A percentile compares a stretch with the other conserved stretches of the same genome.
Conservation (phyloP, 176 grass and related monocot genomes). For the Phoenix dactylifera region DNA sequence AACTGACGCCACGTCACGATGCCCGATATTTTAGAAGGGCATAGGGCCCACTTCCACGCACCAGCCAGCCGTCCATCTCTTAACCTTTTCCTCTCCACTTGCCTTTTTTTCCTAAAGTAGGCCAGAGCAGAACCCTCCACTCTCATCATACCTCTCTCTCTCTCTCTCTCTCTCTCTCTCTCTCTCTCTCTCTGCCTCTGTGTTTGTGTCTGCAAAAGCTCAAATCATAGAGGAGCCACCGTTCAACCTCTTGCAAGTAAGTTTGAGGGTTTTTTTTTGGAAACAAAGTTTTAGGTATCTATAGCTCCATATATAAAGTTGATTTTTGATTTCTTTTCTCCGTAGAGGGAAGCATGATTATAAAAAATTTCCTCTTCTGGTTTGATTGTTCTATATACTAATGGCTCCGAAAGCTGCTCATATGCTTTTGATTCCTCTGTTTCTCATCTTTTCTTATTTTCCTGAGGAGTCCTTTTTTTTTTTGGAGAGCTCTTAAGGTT, state of each 20-base stretch:
- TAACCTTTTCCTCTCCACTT: not conserved
- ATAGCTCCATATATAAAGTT: not conserved
- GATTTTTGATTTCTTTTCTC: no score
- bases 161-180: not conserved
- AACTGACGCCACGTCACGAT: no score
- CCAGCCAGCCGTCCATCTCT: not conserved
- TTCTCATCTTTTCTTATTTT: no score
- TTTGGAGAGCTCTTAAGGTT: no score
- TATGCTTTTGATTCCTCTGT: no score
- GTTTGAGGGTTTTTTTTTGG: not conserved
- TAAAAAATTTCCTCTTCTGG: no score
- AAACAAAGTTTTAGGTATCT: not conserved
- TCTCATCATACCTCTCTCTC: not conserved
- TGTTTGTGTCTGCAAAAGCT: not conserved
- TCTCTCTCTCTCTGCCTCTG: not conserved
- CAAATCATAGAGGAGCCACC: not conserved
- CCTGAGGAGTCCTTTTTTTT: no score
- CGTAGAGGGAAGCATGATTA: no score
- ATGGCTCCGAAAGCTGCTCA: no score
- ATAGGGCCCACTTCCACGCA: no score
- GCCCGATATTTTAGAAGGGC: no score
- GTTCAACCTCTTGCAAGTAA: not conserved
- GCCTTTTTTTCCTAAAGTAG: not conserved
- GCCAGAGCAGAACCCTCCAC: not conserved
- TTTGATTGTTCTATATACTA: no score